These are phyloP conservation scores for Taxillus chinensis DNA, from an alignment of 164 flowering plant species.

Conservation along the genomic window DNA sequence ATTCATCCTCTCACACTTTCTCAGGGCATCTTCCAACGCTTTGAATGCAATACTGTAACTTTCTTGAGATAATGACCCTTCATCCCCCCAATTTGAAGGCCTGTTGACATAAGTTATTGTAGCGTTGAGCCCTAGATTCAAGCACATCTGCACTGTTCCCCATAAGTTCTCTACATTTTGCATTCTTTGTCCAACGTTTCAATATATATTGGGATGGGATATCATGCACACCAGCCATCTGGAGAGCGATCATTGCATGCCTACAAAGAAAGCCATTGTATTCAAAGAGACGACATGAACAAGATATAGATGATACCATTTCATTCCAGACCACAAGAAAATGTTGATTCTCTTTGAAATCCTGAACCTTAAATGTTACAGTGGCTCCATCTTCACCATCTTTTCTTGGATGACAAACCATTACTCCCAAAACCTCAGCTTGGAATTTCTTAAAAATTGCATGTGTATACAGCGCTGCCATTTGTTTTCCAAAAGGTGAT, in stretches of 20 bases:
- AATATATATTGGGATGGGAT: conserved; percentile 28
- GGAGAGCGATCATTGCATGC: conserved; percentile 35
- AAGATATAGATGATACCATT: conserved; percentile 13
- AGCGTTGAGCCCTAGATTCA: conserved; percentile 21
- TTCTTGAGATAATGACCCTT: conserved; percentile 33
- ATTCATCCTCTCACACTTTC: conserved; percentile 22
- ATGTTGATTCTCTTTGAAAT: conserved; percentile 26
- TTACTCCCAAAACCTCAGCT: conserved; percentile 33
- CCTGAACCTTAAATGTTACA: conserved; percentile 27
- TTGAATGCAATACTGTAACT: conserved; percentile 21
- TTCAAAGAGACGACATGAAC: conserved; percentile 32
- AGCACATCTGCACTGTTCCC: conserved; percentile 5
- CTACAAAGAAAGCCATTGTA: conserved; percentile 35
- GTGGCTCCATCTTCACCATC: conserved; percentile 18
- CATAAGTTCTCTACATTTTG: conserved; percentile 14
- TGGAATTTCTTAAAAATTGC: conserved; percentile 33
- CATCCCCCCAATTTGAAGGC: conserved; percentile 31
- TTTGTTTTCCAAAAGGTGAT: conserved; percentile 33
- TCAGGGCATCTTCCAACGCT: conserved; percentile 27
- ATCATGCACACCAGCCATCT: conserved; percentile 25
- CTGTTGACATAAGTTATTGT: conserved; percentile 20
- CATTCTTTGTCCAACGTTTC: conserved; percentile 35
- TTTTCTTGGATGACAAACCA: conserved; percentile 28
- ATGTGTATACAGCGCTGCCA: conserved; percentile 26
- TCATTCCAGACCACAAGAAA: conserved; percentile 23